Percentiles rank a stretch among this genome's conserved stretches.
Evolutionary conservation across 2,329 filamentous ascomycete species (phyloP).

Genomic region (Fusarium sterilihyphosum): DNA sequence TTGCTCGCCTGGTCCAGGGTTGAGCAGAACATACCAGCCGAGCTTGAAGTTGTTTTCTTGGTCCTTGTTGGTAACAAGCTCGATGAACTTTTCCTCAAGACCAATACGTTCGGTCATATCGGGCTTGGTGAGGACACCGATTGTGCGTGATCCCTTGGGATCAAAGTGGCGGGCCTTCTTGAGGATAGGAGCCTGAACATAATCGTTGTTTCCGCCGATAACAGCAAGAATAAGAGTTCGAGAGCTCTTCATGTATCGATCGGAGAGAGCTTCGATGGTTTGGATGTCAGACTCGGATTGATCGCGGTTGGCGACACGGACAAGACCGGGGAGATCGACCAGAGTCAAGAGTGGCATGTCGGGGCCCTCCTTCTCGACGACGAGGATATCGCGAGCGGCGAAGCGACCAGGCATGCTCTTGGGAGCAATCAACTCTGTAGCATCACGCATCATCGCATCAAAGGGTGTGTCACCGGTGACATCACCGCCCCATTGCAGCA

Average conservation of each 20-base stretch:
- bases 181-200: slow-evolving; percentile 62
- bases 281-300: slow-evolving; percentile 63
- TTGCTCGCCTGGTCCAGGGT: slow-evolving; percentile 58
- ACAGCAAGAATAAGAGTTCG: slow-evolving; percentile 66
- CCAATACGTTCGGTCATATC: slow-evolving; percentile 64
- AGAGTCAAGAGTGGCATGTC: slow-evolving; percentile 69
- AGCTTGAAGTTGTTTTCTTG: slow-evolving; percentile 61
- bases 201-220: slow-evolving; percentile 65
- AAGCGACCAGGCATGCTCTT: slow-evolving; percentile 62
- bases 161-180: slow-evolving; percentile 62
- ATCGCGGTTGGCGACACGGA: slow-evolving; percentile 62
- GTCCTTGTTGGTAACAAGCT: slow-evolving; percentile 62
- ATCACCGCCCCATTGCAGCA: slow-evolving; percentile 60
- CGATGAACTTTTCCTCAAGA: slow-evolving; percentile 63
- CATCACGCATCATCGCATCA: slow-evolving; percentile 61
- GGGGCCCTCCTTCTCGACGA: slow-evolving; percentile 68
- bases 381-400: slow-evolving; percentile 63
- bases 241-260: slow-evolving; percentile 65
- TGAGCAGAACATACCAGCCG: slow-evolving; percentile 63
- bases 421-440: slow-evolving; percentile 61
- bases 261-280: slow-evolving; percentile 62
- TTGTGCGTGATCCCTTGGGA: slow-evolving; percentile 59
- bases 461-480: slow-evolving; percentile 58
- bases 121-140: slow-evolving; percentile 63
- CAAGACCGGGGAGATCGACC: slow-evolving; percentile 69